Evolutionary conservation across 2,329 filamentous ascomycete species (phyloP).

Genomic region (Alternaria solani): DNA sequence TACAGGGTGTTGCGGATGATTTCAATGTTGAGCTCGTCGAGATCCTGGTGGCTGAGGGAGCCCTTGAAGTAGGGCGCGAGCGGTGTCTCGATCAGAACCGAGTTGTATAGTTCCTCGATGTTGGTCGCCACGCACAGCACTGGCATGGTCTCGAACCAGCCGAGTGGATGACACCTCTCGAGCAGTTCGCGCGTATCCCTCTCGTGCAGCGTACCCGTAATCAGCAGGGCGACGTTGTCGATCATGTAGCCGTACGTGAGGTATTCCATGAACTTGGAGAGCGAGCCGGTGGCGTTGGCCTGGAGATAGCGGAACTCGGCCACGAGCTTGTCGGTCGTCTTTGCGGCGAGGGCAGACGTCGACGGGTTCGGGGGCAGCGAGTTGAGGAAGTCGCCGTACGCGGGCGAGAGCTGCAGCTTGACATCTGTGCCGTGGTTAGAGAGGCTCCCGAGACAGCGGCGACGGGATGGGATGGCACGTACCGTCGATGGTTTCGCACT

Average conservation of each 20-base stretch:
- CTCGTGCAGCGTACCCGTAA: slow-evolving; percentile 97
- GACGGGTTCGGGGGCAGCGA: slow-evolving; percentile 95
- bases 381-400: slow-evolving; percentile 96
- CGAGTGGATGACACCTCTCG: slow-evolving; percentile 93
- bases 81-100: slow-evolving; percentile 94
- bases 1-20: slow-evolving; percentile 98
- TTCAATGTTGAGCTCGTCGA: slow-evolving; percentile 99
- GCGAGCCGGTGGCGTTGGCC: slow-evolving; percentile 88
- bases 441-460: slow-evolving; percentile 8
- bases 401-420: slow-evolving; percentile 94
- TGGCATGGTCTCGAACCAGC: slow-evolving; percentile 99
- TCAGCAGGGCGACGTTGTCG: slow-evolving; percentile 96
- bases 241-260: slow-evolving; percentile 99
- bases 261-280: slow-evolving; percentile 97
- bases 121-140: slow-evolving; percentile 98
- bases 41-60: slow-evolving; percentile 91
- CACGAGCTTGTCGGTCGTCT: slow-evolving; percentile 97
- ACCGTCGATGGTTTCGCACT: slow-evolving; percentile 99
- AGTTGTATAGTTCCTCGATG: slow-evolving; percentile 98
- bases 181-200: slow-evolving; percentile 94
- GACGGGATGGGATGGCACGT: slow-evolving; percentile 46
- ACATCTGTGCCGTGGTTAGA: slow-evolving; percentile 75
- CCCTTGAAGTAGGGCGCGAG: slow-evolving; percentile 97
- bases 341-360: slow-evolving; percentile 90
- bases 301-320: slow-evolving; percentile 96